Evolutionary conservation across 768 basidiomycete species (phyloP).

Genomic region (Mycena crocata): DNA sequence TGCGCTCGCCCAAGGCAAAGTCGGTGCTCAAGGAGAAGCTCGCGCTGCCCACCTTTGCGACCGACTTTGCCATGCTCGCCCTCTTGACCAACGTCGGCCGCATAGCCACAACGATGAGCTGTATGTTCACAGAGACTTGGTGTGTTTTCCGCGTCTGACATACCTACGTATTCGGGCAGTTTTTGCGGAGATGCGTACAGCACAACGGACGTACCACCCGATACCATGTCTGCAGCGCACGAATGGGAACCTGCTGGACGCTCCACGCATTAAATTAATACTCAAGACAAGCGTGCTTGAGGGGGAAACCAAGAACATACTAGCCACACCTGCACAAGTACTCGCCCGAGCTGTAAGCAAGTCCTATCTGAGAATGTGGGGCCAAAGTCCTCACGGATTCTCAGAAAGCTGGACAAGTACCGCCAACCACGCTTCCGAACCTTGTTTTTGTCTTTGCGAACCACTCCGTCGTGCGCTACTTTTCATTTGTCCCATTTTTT

Average conservation of each 20-base stretch:
- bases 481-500: not conserved
- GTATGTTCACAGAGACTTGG: slow-evolving; percentile 54
- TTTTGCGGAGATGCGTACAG: slow-evolving; percentile 85
- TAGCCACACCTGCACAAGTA: slow-evolving; percentile 69
- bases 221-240: slow-evolving; percentile 78
- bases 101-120: slow-evolving; percentile 87
- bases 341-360: slow-evolving; percentile 62
- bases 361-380: not conserved
- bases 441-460: slow-evolving; percentile 76
- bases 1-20: slow-evolving; percentile 74
- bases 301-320: slow-evolving; percentile 54
- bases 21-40: slow-evolving; percentile 81
- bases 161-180: slow-evolving; percentile 64
- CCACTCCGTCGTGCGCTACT: slow-evolving; percentile 61
- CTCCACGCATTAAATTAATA: slow-evolving; percentile 81
- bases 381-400: slow-evolving; percentile 23
- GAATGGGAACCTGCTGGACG: slow-evolving; percentile 79
- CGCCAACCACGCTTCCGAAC: slow-evolving; percentile 79
- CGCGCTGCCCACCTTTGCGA: slow-evolving; percentile 66
- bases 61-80: slow-evolving; percentile 81
- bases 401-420: slow-evolving; percentile 60
- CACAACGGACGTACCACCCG: slow-evolving; percentile 82
- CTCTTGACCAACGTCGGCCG: slow-evolving; percentile 83
- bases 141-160: slow-evolving; percentile 21
- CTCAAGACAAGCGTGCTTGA: slow-evolving; percentile 70